Evolutionary conservation across 176 grass and related monocot genomes (phyloP).

Genomic region (Dendrocalamus sinicus): DNA sequence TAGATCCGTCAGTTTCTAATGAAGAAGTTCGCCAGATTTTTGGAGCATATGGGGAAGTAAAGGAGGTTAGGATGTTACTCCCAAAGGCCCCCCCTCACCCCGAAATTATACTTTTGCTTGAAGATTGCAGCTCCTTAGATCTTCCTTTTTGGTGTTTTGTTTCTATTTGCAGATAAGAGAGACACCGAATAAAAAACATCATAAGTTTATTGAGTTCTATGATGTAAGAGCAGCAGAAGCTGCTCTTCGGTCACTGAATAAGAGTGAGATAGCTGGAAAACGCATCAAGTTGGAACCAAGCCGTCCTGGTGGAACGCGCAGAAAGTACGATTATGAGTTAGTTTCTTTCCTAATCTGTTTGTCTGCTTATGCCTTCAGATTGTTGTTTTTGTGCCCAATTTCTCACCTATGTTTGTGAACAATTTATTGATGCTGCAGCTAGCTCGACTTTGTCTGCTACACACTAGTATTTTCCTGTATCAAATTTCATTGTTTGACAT

Average conservation of each 20-base stretch:
- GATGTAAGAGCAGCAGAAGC: constrained; percentile 94
- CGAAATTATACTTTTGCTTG: constrained; percentile 1
- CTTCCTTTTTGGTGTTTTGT: constrained; percentile 26
- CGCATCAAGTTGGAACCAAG: constrained; percentile 93
- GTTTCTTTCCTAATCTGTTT: constrained; percentile 32
- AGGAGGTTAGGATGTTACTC: constrained; percentile 62
- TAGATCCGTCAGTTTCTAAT: constrained; percentile 89
- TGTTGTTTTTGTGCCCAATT: not conserved
- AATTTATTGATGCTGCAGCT: constrained; percentile 21
- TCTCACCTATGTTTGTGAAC: constrained; percentile 21
- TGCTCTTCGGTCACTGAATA: constrained; percentile 87
- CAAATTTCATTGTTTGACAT: not conserved
- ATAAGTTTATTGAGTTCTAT: constrained; percentile 98
- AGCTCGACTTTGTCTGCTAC: not conserved
- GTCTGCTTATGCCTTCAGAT: not conserved
- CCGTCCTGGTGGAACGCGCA: constrained; percentile 83
- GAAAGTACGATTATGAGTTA: constrained; percentile 65
- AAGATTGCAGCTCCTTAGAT: not conserved
- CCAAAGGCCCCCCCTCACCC: not conserved
- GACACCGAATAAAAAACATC: constrained; percentile 94
- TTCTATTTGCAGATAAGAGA: constrained; percentile 75
- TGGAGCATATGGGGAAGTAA: constrained; percentile 90
- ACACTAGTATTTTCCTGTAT: not conserved
- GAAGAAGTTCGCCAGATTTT: constrained; percentile 85
- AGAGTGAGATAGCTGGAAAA: constrained; percentile 94